Base-by-base conservation (phyloP, 2,329 filamentous ascomycete genomes). In the Aspergillus viridinutans region DNA sequence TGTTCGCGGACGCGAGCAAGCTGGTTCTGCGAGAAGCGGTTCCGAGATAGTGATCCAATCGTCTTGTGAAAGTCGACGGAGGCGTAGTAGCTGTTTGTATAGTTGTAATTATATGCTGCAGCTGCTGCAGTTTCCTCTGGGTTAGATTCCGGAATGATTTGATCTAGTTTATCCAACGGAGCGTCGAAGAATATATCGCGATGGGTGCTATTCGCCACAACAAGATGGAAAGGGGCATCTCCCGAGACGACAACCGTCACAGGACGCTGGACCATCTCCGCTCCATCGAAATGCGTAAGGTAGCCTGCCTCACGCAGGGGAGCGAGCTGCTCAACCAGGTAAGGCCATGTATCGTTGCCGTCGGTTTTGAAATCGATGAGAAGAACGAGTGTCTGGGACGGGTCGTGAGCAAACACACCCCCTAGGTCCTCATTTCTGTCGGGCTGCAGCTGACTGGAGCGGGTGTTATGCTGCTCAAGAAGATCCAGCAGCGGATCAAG, bases 311-410 rank as follows among this genome's bases (percentile, higher is more conserved):
- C 66, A 3, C 78, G 74, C 1, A 81, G 67, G 0, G 75, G 69
- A 12, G 67, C 59, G 42, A 82, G 71, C 5, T 80, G 74, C 3
- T 66, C 57, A 0, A 64, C 53, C 12, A 75, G 63, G 32, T 62
- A 38, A 12, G 67, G 58, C 67, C 68, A 73, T 6, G 65, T 61
- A 1, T 52, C 49, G 3, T 65, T 66, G 1, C 81, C 82, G 26
- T 78, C 69, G 2, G 80, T 85, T 72, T 92, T 92, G 67, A 91
- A 75, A 69, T 92, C 89, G 29, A 92, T 79, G 4, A 91, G 78
- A 3, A 92, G 78, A 4, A 83, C 77, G 0, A 90, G 71, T 0
- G 83, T 79, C 64, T 84, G 83, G 1, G 67, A 65, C 0, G 83
- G 80, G 58, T 81, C 73, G 8, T 73, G 73, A 62, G 82, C 76